Conservation (phyloP, 495 filamentous ascomycete species). For the Chaetomium fimeti region DNA sequence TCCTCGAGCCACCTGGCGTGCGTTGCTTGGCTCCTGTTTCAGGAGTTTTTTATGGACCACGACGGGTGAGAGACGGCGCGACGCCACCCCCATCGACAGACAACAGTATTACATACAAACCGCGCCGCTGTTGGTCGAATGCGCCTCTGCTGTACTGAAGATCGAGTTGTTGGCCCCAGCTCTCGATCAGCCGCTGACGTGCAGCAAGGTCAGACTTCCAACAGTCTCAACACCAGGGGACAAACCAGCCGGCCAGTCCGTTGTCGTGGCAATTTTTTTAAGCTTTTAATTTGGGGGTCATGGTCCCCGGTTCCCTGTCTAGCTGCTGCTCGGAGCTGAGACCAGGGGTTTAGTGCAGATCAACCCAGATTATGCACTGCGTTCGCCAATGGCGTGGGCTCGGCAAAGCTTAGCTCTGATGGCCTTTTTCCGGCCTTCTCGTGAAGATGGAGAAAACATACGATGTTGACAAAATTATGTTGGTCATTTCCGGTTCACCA, state of each 20-base stretch:
- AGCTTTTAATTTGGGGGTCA: conserved; percentile 1
- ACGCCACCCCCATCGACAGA: conserved; percentile 1
- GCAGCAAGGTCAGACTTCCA: not conserved
- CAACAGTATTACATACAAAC: not conserved
- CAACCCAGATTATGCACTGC: not conserved
- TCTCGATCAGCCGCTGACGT: conserved; percentile 3
- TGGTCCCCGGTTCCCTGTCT: not conserved
- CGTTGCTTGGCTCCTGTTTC: conserved; percentile 17
- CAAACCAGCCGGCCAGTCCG: not conserved
- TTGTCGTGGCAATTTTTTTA: not conserved
- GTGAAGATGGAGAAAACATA: no score
- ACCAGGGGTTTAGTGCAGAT: not conserved
- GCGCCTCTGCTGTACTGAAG: not conserved
- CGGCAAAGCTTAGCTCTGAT: not conserved
- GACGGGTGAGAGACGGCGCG: not conserved
- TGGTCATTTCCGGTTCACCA: not conserved
- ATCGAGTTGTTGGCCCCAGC: not conserved
- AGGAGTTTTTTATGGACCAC: conserved; percentile 6
- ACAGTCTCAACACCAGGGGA: not conserved
- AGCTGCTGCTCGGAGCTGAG: not conserved
- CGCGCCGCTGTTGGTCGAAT: not conserved
- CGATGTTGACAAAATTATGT: not conserved
- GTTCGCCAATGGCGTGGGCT: conserved; percentile 4
- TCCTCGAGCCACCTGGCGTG: conserved; percentile 11
- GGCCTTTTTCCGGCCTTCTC: not conserved